Conservation (phyloP, 169 alveolate species). For the Plasmodium adleri region DNA sequence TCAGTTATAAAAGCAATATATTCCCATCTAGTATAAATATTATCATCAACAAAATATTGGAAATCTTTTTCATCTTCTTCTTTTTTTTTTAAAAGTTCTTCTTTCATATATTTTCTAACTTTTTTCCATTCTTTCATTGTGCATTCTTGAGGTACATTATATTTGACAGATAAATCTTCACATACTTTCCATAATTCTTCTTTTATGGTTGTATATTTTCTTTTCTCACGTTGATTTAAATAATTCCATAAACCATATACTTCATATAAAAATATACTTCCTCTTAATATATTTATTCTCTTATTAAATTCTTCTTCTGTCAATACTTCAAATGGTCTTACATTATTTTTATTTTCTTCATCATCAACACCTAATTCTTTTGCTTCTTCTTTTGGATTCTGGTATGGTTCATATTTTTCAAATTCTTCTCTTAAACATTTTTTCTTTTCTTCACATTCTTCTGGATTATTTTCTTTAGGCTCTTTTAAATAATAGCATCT, state of each 20-base stretch:
- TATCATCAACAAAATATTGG: conserved; percentile 12
- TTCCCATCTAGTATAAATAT: conserved; percentile 13
- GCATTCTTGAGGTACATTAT: conserved; percentile 25
- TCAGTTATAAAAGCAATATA: conserved; percentile 22
- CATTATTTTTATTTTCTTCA: neutral
- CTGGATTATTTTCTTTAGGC: neutral
- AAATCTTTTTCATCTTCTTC: conserved; percentile 22
- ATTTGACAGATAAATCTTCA: neutral
- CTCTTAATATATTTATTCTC: conserved; percentile 8
- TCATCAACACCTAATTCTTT: neutral
- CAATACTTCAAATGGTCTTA: neutral
- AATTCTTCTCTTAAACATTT: neutral
- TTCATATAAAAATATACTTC: neutral
- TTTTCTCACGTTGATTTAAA: conserved; percentile 11
- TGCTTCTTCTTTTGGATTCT: neutral
- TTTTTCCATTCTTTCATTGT: conserved; percentile 26
- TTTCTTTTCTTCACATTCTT: conserved; percentile 5
- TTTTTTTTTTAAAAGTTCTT: conserved; percentile 8
- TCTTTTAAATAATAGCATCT: neutral
- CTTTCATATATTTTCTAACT: conserved; percentile 4
- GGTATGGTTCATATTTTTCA: neutral
- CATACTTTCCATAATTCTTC: conserved; percentile 35
- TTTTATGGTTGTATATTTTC: conserved; percentile 17
- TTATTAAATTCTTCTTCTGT: conserved; percentile 26
- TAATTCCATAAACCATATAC: conserved; percentile 24